These are phyloP conservation scores for Conoideocrella luteorostrata DNA, from an alignment of 2,329 filamentous ascomycete genomes.

Conservation along the genomic window DNA sequence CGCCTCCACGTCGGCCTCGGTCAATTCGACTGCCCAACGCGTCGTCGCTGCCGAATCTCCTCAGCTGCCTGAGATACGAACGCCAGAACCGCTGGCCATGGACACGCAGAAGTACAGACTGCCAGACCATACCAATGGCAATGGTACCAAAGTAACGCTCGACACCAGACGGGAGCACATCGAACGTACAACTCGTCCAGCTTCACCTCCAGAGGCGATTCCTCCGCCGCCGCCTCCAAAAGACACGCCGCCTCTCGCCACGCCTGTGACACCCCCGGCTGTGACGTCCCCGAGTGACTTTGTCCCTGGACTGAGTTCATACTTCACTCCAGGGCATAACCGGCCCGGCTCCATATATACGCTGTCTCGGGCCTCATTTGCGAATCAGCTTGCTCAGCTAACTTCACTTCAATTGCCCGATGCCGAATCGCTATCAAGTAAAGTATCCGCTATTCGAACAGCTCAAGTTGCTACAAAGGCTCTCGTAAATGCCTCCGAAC, in stretches of 20 bases:
- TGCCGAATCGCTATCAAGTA: conserved; percentile 73
- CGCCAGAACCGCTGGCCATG: conserved; percentile 49
- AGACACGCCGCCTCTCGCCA: conserved; percentile 30
- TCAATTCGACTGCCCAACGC: conserved; percentile 16
- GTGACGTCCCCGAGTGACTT: conserved; percentile 33
- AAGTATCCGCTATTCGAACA: conserved; percentile 77
- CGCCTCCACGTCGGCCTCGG: conserved; percentile 24
- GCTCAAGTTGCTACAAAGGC: conserved; percentile 78
- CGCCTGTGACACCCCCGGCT: conserved; percentile 17
- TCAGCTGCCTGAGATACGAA: conserved; percentile 46
- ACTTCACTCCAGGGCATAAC: conserved; percentile 61
- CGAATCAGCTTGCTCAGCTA: conserved; percentile 85
- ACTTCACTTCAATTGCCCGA: conserved; percentile 86
- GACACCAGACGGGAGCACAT: conserved; percentile 53
- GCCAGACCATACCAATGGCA: conserved; percentile 62
- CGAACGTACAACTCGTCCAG: conserved; percentile 39
- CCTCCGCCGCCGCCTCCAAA: conserved; percentile 35
- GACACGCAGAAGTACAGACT: conserved; percentile 70
- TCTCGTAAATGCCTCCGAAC: conserved; percentile 78
- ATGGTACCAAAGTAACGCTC: conserved; percentile 58
- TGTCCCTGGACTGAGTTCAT: conserved; percentile 47
- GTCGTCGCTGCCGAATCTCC: conserved; percentile 24
- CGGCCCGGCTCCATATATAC: conserved; percentile 88
- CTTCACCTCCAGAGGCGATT: conserved; percentile 26
- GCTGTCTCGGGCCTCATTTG: conserved; percentile 84